A percentile compares a stretch with the other conserved stretches of the same genome.
Conservation (phyloP, 2,329 filamentous ascomycete species). For the Aspergillus arachidicola region DNA sequence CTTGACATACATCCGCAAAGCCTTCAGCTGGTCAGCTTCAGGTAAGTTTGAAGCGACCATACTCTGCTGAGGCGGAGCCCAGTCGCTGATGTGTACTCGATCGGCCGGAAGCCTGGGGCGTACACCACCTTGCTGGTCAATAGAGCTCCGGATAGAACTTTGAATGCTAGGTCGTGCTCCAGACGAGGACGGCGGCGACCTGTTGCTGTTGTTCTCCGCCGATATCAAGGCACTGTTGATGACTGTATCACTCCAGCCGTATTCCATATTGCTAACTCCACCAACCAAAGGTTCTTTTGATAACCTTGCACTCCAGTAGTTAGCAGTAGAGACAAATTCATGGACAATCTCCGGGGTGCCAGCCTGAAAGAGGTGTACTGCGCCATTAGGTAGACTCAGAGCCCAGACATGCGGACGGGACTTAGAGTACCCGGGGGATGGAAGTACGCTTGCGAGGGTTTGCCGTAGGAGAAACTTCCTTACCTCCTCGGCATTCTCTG, state of each 20-base stretch:
- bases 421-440: constrained; percentile 90
- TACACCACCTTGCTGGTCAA: constrained; percentile 65
- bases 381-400: constrained; percentile 84
- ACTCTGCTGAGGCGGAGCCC: constrained; percentile 85
- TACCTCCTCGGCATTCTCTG: constrained; percentile 88
- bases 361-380: constrained; percentile 97
- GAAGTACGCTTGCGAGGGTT: constrained; percentile 86
- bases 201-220: constrained; percentile 39
- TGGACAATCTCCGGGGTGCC: constrained; percentile 92
- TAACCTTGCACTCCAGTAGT: constrained; percentile 95
- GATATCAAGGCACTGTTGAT: constrained; percentile 75
- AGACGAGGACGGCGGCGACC: constrained; percentile 35
- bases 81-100: constrained; percentile 79
- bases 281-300: constrained; percentile 92
- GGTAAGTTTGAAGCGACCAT: constrained; percentile 79
- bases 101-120: constrained; percentile 79
- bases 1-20: constrained; percentile 76
- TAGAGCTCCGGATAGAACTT: constrained; percentile 65
- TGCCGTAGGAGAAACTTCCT: constrained; percentile 87
- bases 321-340: constrained; percentile 91
- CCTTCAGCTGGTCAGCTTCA: constrained; percentile 79
- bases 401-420: constrained; percentile 91
- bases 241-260: constrained; percentile 89
- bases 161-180: constrained; percentile 58
- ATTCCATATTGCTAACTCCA: constrained; percentile 95